These are phyloP conservation scores for Phytophthora colocasiae DNA, from an alignment of 352 stramenopile genomes.

Conservation along the genomic window DNA sequence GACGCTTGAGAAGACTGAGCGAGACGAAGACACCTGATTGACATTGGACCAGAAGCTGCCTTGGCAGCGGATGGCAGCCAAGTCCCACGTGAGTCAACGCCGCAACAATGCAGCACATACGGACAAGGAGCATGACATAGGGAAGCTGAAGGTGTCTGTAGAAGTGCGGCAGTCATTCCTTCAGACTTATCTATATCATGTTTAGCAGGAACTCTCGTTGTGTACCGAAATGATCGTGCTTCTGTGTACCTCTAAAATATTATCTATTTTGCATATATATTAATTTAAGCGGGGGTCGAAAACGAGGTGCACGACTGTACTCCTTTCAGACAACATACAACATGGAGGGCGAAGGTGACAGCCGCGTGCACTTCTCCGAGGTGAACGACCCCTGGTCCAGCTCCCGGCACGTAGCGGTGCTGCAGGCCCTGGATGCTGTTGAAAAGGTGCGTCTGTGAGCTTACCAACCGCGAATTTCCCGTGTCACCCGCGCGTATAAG, in stretches of 20 bases:
- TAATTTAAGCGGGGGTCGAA: too few relatives aligned
- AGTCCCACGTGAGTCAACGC: constrained; percentile 27
- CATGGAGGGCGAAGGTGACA: constrained; percentile 74
- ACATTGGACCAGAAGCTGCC: constrained; percentile 24
- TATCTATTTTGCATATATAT: too few relatives aligned
- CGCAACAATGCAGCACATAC: constrained; percentile 9
- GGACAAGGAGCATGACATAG: constrained; percentile 5
- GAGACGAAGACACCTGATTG: constrained; percentile 15
- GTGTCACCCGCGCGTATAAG: background rate
- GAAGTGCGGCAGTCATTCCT: constrained; percentile 18
- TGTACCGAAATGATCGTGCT: too few relatives aligned
- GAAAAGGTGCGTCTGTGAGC: constrained; percentile 62
- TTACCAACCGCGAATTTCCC: constrained; percentile 3
- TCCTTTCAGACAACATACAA: constrained; percentile 32
- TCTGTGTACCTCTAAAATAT: too few relatives aligned
- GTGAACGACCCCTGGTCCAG: constrained; percentile 70
- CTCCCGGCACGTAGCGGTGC: constrained; percentile 75
- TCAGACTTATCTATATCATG: constrained; percentile 11
- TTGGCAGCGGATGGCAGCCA: constrained; percentile 11
- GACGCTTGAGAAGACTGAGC: too few relatives aligned
- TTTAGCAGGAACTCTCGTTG: background rate
- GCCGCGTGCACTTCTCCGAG: constrained; percentile 84
- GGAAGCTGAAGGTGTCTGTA: constrained; percentile 18
- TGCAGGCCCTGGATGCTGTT: constrained; percentile 76
- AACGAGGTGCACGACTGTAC: too few relatives aligned